phyloP scores from a whole-genome alignment of 495 filamentous ascomycete species.

The Monascus purpureus region DNA sequence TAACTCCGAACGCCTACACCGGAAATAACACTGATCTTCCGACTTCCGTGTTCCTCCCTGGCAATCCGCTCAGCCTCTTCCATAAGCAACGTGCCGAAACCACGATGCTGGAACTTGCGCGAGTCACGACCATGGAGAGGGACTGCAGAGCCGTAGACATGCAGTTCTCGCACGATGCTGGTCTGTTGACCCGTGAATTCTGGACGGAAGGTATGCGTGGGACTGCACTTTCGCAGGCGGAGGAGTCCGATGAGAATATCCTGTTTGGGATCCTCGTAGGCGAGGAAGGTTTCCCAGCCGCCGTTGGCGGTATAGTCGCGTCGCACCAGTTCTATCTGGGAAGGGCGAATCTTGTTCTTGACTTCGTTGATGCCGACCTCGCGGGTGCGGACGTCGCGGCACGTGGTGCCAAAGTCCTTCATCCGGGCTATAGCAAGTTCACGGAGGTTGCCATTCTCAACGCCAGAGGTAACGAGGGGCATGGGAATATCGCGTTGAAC shows the following conservation, averaged over 20 bases:
- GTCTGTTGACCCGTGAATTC: constrained; percentile 79
- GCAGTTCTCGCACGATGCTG: constrained; percentile 83
- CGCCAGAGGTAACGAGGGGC: constrained; percentile 91
- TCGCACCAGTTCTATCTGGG: constrained; percentile 92
- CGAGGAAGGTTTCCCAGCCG: constrained; percentile 96
- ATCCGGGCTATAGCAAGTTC: constrained; percentile 86
- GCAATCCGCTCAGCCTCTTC: constrained; percentile 95
- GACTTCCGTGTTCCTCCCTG: constrained; percentile 79
- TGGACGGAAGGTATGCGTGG: constrained; percentile 76
- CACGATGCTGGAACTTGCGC: constrained; percentile 95
- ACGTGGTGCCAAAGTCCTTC: constrained; percentile 97
- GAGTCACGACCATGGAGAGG: constrained; percentile 88
- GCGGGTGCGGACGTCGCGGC: constrained; percentile 91
- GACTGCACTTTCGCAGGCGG: constrained; percentile 77
- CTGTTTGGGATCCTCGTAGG: constrained; percentile 96
- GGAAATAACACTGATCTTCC: constrained; percentile 89
- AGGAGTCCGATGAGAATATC: constrained; percentile 92
- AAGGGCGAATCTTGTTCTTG: constrained; percentile 93
- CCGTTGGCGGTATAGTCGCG: constrained; percentile 90
- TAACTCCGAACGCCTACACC: constrained; percentile 91
- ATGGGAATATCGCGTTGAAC: constrained; percentile 98
- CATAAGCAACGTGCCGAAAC: constrained; percentile 92
- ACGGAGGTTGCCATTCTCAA: constrained; percentile 94
- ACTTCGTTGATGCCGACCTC: constrained; percentile 98
- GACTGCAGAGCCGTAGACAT: constrained; percentile 93